Percentiles rank a stretch among this genome's conserved stretches.
Evolutionary conservation across 2,329 filamentous ascomycete species (phyloP).

Genomic region (Pseudogymnoascus sp.): DNA sequence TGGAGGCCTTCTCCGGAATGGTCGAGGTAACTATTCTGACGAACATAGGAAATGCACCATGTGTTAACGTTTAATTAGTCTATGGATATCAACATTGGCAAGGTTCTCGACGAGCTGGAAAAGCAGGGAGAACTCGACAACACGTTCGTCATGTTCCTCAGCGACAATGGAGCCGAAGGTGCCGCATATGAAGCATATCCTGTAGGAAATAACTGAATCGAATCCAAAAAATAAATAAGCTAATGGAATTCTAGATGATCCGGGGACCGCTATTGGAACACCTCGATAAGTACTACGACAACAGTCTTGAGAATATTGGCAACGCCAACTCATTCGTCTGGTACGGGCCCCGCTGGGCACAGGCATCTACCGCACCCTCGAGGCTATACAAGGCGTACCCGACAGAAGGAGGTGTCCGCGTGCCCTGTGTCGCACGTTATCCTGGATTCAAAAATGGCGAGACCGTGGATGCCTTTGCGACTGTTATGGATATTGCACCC

Average conservation of each 20-base stretch:
- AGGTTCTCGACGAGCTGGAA: constrained; percentile 38
- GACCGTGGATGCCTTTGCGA: constrained; percentile 32
- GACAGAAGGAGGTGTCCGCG: constrained; percentile 35
- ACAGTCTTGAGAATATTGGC: constrained; percentile 40
- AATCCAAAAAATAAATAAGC: constrained; percentile 12
- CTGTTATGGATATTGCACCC: constrained; percentile 36
- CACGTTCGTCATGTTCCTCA: constrained; percentile 43
- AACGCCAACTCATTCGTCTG: constrained; percentile 40
- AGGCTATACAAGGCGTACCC: constrained; percentile 36
- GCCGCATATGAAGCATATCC: constrained; percentile 39
- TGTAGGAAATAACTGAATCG: constrained; percentile 25
- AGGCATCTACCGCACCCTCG: constrained; percentile 38
- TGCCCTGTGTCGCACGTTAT: constrained; percentile 32
- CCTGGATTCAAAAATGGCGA: constrained; percentile 15
- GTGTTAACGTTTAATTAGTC: background rate
- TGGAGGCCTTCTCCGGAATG: constrained; percentile 46
- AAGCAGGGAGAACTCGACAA: constrained; percentile 41
- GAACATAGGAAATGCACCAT: constrained; percentile 24
- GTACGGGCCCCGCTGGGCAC: constrained; percentile 34
- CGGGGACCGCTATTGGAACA: background rate
- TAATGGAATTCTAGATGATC: constrained; percentile 27
- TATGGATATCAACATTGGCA: constrained; percentile 40
- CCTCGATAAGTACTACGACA: constrained; percentile 36
- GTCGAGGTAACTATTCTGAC: constrained; percentile 30
- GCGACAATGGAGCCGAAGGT: constrained; percentile 44